These are phyloP conservation scores for Hypoxylon sp. DNA, from an alignment of 2,329 filamentous ascomycete species.

Conservation along the genomic window DNA sequence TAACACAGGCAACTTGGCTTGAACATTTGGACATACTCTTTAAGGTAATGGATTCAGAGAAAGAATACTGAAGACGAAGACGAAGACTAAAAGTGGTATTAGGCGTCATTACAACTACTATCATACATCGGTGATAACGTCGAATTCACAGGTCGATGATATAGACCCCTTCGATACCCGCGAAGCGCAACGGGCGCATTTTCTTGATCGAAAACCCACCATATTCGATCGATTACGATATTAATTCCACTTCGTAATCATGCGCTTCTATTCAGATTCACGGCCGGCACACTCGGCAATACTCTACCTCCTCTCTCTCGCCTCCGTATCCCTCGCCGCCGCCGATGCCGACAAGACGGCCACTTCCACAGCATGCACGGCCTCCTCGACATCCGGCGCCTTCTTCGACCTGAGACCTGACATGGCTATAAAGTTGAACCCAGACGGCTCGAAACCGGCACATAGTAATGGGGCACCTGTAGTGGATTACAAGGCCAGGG, in stretches of 20 bases:
- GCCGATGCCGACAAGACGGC: constrained; percentile 58
- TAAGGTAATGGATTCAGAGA: background rate
- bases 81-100: background rate
- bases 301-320: constrained; percentile 57
- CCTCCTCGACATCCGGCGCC: constrained; percentile 68
- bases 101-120: constrained; percentile 8
- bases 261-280: constrained; percentile 50
- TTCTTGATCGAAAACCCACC: background rate
- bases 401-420: constrained; percentile 73
- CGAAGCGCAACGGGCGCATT: constrained; percentile 42
- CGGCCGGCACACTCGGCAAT: constrained; percentile 49
- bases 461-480: constrained; percentile 58
- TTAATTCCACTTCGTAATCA: constrained; percentile 33
- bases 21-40: constrained; percentile 26
- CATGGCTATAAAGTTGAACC: constrained; percentile 61
- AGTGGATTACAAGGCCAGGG: constrained; percentile 74
- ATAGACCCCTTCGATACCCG: constrained; percentile 5
- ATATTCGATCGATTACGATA: constrained; percentile 19
- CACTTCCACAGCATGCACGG: constrained; percentile 67
- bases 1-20: constrained; percentile 41
- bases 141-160: constrained; percentile 25
- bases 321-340: constrained; percentile 52
- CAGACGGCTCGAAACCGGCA: constrained; percentile 61
- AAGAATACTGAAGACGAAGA: constrained; percentile 14
- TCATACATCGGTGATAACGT: constrained; percentile 6